A percentile compares a stretch with the other conserved stretches of the same genome.
Evolutionary conservation across 768 basidiomycete genomes (phyloP).

Genomic region (Galerina sulciceps): DNA sequence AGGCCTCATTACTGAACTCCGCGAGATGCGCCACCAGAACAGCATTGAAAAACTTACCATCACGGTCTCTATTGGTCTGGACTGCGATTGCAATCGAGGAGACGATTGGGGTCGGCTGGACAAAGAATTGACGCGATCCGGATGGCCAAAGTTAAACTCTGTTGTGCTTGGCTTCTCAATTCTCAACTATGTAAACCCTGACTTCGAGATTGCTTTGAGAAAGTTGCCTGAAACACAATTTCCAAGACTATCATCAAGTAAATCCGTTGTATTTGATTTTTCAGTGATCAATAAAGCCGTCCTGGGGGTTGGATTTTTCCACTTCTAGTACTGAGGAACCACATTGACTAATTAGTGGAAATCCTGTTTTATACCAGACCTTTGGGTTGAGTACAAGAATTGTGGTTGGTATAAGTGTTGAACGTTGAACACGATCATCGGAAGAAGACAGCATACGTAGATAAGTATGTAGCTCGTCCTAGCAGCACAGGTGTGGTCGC

Average conservation of each 20-base stretch:
- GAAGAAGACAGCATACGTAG: too few relatives aligned
- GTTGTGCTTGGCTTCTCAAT: not conserved
- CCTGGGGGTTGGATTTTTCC: too few relatives aligned
- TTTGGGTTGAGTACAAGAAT: too few relatives aligned
- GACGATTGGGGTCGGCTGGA: constrained; percentile 4
- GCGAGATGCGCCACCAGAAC: not conserved
- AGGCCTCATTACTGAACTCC: not conserved
- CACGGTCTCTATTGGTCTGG: not conserved
- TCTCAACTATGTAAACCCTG: not conserved
- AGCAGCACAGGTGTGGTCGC: too few relatives aligned
- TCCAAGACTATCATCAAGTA: not conserved
- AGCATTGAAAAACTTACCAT: not conserved
- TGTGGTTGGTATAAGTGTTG: too few relatives aligned
- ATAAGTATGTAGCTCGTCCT: too few relatives aligned
- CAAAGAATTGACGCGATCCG: not conserved
- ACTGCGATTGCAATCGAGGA: not conserved
- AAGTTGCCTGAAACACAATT: not conserved
- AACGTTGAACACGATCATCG: too few relatives aligned
- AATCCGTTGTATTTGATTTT: not conserved
- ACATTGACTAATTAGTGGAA: not conserved
- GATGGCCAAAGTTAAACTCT: not conserved
- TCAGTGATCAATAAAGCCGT: too few relatives aligned
- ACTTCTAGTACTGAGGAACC: not conserved
- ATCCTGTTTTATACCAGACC: too few relatives aligned
- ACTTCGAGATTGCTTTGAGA: not conserved